These are phyloP conservation scores for Diplosphaera chodatii DNA, from an alignment of 139 green algal species.

Conservation along the genomic window DNA sequence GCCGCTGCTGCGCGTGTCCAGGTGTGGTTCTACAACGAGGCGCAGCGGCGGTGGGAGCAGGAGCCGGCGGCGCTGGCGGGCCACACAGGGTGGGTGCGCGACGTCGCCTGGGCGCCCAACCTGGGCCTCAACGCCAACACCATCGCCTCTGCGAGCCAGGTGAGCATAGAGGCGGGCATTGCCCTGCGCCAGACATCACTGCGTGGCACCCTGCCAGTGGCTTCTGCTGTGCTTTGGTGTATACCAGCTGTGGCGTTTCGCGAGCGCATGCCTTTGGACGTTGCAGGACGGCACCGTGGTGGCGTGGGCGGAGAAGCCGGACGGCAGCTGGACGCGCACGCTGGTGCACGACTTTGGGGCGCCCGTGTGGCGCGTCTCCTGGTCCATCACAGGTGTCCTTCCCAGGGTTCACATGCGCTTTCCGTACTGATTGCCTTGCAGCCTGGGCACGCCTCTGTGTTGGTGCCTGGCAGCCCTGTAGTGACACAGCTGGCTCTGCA, in stretches of 20 bases:
- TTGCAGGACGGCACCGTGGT: slow-evolving; percentile 44
- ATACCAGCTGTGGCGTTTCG: slow-evolving; percentile 19
- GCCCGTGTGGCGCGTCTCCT: slow-evolving; percentile 88
- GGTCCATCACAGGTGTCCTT: slow-evolving; percentile 85
- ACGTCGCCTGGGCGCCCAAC: slow-evolving; percentile 93
- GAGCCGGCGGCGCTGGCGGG: slow-evolving; percentile 58
- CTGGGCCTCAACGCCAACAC: slow-evolving; percentile 77
- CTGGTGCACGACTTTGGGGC: slow-evolving; percentile 74
- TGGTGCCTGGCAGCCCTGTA: no score
- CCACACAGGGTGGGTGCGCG: slow-evolving; percentile 93
- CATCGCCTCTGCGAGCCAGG: slow-evolving; percentile 88
- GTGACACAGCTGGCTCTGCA: no score
- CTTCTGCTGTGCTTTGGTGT: slow-evolving; percentile 63
- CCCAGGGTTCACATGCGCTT: no score
- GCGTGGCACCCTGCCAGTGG: slow-evolving; percentile 79
- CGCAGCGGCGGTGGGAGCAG: slow-evolving; percentile 53
- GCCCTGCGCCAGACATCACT: neutral
- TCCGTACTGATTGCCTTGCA: no score
- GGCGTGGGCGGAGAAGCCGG: slow-evolving; percentile 71
- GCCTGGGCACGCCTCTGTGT: no score
- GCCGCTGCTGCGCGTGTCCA: no score
- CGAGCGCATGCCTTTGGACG: neutral
- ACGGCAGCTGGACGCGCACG: slow-evolving; percentile 51
- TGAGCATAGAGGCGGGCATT: slow-evolving; percentile 40
- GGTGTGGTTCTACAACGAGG: slow-evolving; percentile 57